These are phyloP conservation scores for Paraglomus brasilianum DNA, from an alignment of 192 early-diverging fungal species.

Conservation along the genomic window DNA sequence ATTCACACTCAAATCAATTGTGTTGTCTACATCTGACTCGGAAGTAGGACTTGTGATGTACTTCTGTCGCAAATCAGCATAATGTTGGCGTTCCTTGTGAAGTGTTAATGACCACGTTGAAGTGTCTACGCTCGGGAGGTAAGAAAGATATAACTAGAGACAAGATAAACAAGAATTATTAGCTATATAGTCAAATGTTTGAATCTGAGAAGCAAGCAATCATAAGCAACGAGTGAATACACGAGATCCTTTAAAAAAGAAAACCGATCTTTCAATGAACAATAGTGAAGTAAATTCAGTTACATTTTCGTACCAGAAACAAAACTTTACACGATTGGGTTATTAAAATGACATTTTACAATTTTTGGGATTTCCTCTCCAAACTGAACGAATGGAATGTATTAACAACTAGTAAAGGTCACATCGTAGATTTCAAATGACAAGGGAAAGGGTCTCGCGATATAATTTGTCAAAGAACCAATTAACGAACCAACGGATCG, in stretches of 20 bases:
- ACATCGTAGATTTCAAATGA: background rate
- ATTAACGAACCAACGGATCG: background rate
- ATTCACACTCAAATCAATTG: conserved; percentile 66
- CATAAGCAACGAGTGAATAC: background rate
- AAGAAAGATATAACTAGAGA: conserved; percentile 50
- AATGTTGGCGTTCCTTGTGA: conserved; percentile 63
- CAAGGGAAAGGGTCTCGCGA: background rate
- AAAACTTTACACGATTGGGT: no score
- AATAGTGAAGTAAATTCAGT: background rate
- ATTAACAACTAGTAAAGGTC: background rate
- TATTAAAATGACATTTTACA: no score
- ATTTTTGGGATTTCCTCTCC: no score
- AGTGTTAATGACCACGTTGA: conserved; percentile 61
- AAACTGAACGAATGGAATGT: background rate
- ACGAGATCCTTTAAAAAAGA: background rate
- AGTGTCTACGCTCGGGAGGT: conserved; percentile 50
- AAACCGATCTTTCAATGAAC: background rate
- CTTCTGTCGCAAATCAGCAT: conserved; percentile 62
- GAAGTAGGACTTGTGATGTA: conserved; percentile 65
- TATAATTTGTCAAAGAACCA: conserved; percentile 2
- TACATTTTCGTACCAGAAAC: background rate
- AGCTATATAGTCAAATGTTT: background rate
- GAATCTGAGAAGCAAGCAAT: background rate
- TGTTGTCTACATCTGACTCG: conserved; percentile 43
- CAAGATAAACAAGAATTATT: background rate